Evolutionary conservation across 2,329 filamentous ascomycete genomes (phyloP).

Genomic region (Fusarium mexicanum): DNA sequence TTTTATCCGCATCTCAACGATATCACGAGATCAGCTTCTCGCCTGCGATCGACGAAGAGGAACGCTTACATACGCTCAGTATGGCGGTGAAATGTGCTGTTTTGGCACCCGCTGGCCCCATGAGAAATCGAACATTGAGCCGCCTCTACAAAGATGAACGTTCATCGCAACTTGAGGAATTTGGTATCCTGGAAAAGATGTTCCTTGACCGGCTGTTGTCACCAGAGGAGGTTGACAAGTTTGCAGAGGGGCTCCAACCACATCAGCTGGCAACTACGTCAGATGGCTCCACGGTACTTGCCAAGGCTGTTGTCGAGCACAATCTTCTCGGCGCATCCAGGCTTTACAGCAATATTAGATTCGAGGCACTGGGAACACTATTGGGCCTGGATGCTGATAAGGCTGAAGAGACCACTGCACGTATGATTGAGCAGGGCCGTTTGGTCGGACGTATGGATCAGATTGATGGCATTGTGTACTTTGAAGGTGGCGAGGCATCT

Average conservation of each 20-base stretch:
- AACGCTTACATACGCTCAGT: conserved; percentile 83
- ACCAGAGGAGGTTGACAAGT: conserved; percentile 84
- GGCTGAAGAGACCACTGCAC: conserved; percentile 90
- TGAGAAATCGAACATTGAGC: conserved; percentile 80
- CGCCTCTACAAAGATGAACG: conserved; percentile 95
- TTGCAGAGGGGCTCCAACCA: conserved; percentile 80
- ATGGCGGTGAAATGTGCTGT: conserved; percentile 94
- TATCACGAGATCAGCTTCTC: conserved; percentile 90
- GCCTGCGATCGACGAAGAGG: conserved; percentile 81
- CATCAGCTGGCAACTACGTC: conserved; percentile 92
- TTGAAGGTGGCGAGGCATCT: conserved; percentile 78
- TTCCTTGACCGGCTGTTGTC: conserved; percentile 88
- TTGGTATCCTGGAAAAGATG: conserved; percentile 95
- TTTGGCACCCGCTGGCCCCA: conserved; percentile 88
- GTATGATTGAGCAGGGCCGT: conserved; percentile 95
- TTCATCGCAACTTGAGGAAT: conserved; percentile 77
- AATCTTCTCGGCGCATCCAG: conserved; percentile 88
- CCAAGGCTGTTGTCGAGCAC: conserved; percentile 94
- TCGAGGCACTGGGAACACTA: conserved; percentile 78
- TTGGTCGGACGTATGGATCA: conserved; percentile 92
- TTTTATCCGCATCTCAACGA: conserved; percentile 85
- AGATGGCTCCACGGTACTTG: conserved; percentile 92
- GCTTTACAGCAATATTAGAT: conserved; percentile 80
- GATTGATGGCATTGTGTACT: conserved; percentile 87
- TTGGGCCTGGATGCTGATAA: conserved; percentile 81